phyloP scores from a whole-genome alignment of 2,329 filamentous ascomycete genomes.

The Trichophyton mentagrophytes region DNA sequence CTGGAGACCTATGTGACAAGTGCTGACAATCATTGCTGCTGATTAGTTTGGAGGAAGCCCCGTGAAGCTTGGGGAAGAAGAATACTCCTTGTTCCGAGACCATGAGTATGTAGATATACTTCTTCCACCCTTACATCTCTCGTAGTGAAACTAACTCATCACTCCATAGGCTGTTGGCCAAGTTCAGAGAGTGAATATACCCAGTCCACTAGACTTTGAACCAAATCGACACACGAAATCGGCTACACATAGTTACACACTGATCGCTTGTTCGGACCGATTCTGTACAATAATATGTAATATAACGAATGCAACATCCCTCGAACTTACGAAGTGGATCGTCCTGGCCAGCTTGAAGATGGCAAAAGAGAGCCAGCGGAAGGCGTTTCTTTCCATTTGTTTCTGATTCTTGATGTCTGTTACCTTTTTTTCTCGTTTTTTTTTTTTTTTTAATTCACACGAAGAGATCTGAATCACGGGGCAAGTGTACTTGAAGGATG shows the following conservation, averaged over 20 bases:
- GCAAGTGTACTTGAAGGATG: neutral
- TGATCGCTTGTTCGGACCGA: neutral
- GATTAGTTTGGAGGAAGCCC: conserved; percentile 78
- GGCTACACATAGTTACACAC: neutral
- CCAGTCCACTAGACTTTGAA: neutral
- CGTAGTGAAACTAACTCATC: conserved; percentile 12
- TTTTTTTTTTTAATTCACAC: neutral
- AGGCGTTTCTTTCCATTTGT: neutral
- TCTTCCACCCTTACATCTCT: neutral
- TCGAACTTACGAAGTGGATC: neutral
- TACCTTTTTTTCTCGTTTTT: neutral
- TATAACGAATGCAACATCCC: conserved; percentile 1
- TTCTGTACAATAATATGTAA: conserved; percentile 5
- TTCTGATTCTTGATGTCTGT: neutral
- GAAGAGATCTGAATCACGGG: neutral
- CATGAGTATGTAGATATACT: conserved; percentile 65
- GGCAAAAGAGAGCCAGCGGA: neutral
- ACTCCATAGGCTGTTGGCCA: conserved; percentile 71
- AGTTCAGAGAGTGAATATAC: conserved; percentile 83
- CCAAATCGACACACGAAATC: neutral
- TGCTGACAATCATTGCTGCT: neutral
- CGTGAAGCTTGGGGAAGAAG: conserved; percentile 94
- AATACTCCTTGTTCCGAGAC: conserved; percentile 92
- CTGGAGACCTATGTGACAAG: no score
- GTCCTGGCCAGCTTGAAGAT: neutral